phyloP scores from a whole-genome alignment of 306 rosid species.

The Citrullus colocynthis region DNA sequence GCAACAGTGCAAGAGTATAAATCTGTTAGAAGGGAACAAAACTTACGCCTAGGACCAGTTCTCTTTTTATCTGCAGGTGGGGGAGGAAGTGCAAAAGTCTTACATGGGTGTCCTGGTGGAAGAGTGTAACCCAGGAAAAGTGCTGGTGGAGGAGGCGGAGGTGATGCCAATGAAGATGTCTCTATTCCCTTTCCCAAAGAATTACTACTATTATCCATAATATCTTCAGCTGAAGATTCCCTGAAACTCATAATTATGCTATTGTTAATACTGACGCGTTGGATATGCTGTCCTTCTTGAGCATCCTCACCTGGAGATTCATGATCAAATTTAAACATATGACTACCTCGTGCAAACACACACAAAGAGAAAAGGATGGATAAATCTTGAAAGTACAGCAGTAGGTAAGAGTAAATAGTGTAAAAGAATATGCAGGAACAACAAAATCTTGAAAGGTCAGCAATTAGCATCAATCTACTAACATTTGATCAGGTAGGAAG shows the following conservation, averaged over 20 bases:
- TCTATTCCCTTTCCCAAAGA: slow-evolving; percentile 13
- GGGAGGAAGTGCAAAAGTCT: slow-evolving; percentile 68
- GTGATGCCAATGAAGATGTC: slow-evolving; percentile 13
- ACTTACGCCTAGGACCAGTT: slow-evolving; percentile 86
- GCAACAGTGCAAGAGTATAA: neutral
- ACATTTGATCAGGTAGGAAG: neutral
- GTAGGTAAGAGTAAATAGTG: neutral
- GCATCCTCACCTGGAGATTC: slow-evolving; percentile 46
- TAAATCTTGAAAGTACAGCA: neutral
- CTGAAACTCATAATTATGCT: slow-evolving; percentile 16
- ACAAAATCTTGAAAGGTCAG: neutral
- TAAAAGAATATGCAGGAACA: neutral
- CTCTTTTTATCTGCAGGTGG: slow-evolving; percentile 91
- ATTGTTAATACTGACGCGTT: slow-evolving; percentile 22
- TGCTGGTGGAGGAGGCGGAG: slow-evolving; percentile 19
- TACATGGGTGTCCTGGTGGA: slow-evolving; percentile 83
- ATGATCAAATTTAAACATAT: slow-evolving; percentile 14
- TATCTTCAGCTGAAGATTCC: slow-evolving; percentile 9
- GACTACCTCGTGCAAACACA: slow-evolving; percentile 3
- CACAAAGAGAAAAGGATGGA: neutral
- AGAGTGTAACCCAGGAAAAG: slow-evolving; percentile 74
- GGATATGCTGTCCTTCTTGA: slow-evolving; percentile 10
- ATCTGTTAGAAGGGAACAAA: neutral
- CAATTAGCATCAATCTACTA: neutral
- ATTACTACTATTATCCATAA: slow-evolving; percentile 7